phyloP scores from a whole-genome alignment of 2,329 filamentous ascomycete genomes.

The Clarireedia paspali region DNA sequence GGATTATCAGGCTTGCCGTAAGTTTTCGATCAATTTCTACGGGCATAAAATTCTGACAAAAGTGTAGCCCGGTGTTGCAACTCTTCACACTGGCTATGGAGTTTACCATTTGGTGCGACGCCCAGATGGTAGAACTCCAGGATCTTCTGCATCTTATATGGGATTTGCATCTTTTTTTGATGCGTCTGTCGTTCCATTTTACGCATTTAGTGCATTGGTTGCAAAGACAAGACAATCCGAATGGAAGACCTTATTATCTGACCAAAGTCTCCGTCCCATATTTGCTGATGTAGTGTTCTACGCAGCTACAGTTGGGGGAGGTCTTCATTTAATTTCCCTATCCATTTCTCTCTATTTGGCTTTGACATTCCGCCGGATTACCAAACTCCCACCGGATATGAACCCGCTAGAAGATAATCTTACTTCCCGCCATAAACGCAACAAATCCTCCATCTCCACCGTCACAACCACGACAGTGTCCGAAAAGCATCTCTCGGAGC shows the following conservation, averaged over 20 bases:
- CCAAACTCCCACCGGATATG: slow-evolving; percentile 81
- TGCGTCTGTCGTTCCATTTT: slow-evolving; percentile 45
- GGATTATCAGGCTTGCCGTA: slow-evolving; percentile 73
- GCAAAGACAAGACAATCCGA: slow-evolving; percentile 30
- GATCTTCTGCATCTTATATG: slow-evolving; percentile 81
- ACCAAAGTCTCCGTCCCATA: slow-evolving; percentile 45
- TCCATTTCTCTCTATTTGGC: slow-evolving; percentile 67
- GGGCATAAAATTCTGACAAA: slow-evolving; percentile 16
- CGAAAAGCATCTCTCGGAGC: slow-evolving; percentile 53
- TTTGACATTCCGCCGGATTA: slow-evolving; percentile 74
- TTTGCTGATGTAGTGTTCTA: slow-evolving; percentile 64
- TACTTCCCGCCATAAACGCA: slow-evolving; percentile 76
- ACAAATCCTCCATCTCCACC: slow-evolving; percentile 42
- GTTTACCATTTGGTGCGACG: slow-evolving; percentile 72
- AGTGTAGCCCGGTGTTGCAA: slow-evolving; percentile 65
- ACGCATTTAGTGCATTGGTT: slow-evolving; percentile 45
- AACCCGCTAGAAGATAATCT: slow-evolving; percentile 85
- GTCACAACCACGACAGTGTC: slow-evolving; percentile 28
- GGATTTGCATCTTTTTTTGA: slow-evolving; percentile 74
- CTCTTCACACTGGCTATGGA: slow-evolving; percentile 65
- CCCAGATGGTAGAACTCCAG: slow-evolving; percentile 63
- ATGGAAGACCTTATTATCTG: slow-evolving; percentile 64
- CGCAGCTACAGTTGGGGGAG: slow-evolving; percentile 53
- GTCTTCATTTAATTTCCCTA: slow-evolving; percentile 64
- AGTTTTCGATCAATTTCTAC: slow-evolving; percentile 25